Conservation (phyloP, 495 filamentous ascomycete species). For the Lophiotrema nucula region DNA sequence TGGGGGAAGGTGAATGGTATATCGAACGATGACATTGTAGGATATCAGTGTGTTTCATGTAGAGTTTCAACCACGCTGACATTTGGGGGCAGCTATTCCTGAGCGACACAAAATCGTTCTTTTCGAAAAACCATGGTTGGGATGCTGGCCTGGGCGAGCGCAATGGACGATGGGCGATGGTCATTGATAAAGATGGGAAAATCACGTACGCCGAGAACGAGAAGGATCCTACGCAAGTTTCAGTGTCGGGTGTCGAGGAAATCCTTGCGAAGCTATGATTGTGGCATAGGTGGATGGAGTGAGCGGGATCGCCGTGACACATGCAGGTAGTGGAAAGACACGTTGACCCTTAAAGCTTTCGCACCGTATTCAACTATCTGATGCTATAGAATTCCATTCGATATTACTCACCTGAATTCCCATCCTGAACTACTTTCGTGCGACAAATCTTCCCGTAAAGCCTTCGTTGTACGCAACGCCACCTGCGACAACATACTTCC, state of each 20-base stretch:
- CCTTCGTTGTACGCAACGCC: constrained; percentile 22
- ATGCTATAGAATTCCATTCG: no score
- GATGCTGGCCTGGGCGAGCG: constrained; percentile 65
- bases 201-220: constrained; percentile 77
- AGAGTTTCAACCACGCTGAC: no score
- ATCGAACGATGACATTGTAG: constrained; percentile 73
- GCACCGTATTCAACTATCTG: no score
- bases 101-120: constrained; percentile 70
- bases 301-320: no score
- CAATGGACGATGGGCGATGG: constrained; percentile 77
- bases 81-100: constrained; percentile 69
- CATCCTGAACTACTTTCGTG: neutral
- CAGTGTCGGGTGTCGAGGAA: constrained; percentile 68
- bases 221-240: constrained; percentile 67
- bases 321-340: no score
- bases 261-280: constrained; percentile 24
- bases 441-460: constrained; percentile 6
- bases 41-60: neutral
- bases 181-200: constrained; percentile 82
- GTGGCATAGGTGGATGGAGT: no score
- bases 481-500: constrained; percentile 20
- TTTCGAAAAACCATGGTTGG: constrained; percentile 84
- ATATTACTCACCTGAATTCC: no score
- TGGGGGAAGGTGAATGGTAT: constrained; percentile 93
- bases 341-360: no score